Evolutionary conservation across 352 stramenopile species (phyloP), one percentile per base, ranked within the genome.

Genomic region (Globisporangium nodosum): DNA sequence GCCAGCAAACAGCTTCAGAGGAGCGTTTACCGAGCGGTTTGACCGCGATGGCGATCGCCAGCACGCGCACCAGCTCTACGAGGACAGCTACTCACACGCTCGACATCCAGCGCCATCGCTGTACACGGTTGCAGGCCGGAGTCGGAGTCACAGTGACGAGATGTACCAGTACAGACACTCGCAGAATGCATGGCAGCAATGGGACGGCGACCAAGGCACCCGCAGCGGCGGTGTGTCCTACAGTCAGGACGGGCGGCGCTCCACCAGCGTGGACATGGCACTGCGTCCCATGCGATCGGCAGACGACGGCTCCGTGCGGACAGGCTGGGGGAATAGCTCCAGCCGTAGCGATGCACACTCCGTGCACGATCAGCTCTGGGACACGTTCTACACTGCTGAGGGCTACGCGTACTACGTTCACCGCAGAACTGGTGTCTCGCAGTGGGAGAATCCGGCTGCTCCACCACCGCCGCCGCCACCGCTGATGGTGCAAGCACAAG

Each of bases 351-450:
- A 45, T 39, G 13, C 16, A 20, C 40, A 27, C 5, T 1, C 11
- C 18, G 7, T 45, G 16, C 16, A 15, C 24, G 24, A 27, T 40
- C 4, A 46, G 45, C 51, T 76, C 39, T 94, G 81, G 78, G 78
- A 91, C 13, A 87, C 72, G 7, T 75, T 85, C 42, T 88, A 89
- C 61, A 87, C 76, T 0, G 58, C 81, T 46, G 76, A 94, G 48
- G 85, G 85, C 5, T 89, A 94, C 49, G 66, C 74, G 16, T 94
- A 92, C 64, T 94, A 90, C 52, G 78, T 92, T 16, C 85, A 91
- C 64, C 69, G 68, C 61, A 52, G 51, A 33, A 90, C 82, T 3
- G 81, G 82, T 20, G 60, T 76, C 30, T 94, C 85, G 0, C 85
- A 91, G 55, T 94, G 82, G 85, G 85, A 92, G 49, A 78, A 76